Base-by-base conservation (phyloP, 805 yeast species). In the Wickerhamiella azymoides region DNA sequence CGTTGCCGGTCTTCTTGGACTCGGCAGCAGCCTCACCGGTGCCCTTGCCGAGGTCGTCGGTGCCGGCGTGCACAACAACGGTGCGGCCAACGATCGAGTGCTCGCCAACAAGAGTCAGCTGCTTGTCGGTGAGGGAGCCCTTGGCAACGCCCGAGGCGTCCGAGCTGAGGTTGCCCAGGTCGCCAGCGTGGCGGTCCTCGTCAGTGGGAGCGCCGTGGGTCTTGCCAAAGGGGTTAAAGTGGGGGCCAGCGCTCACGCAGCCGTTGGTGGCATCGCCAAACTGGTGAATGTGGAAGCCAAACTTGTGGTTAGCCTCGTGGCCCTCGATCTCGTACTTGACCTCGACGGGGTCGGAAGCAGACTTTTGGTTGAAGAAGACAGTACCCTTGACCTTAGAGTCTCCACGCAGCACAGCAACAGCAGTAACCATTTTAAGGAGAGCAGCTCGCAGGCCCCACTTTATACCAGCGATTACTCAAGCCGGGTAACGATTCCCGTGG, bases 181-280 rank as follows among this genome's bases (percentile, higher is more conserved):
- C 98, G 68, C 98, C 98, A 60, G 80, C 92, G 70, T 84, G 95
- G 47, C 67, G 63, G 47, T 52, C 66, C 54, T 73, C 78, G 57
- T 79, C 88, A 56, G 75, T 76, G 66, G 94, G 94, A 48, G 85
- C 83, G 71, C 96, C 96, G 64, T 86, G 95, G 54, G 76, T 74
- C 71, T 80, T 79, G 51, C 76, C 73, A 64, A 80, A 81, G 56
- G 96, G 96, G 76, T 88, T 80, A 77, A 85, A 86, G 71, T 88
- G 96, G 49, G 96, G 95, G 62, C 96, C 96, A 46, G 96, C 96
- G 55, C 95, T 84, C 50, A 95, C 89, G 72, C 98, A 92, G 55
- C 98, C 98, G 66, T 92, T 92, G 69, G 98, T 85, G 79, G 84
- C 85, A 73, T 92, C 98, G 71, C 98, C 98, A 61, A 92, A 92